Percentiles rank a stretch among this genome's conserved stretches.
Evolutionary conservation across 1,139 yeast species (phyloP).

Genomic region (Suhomyces terraborum): DNA sequence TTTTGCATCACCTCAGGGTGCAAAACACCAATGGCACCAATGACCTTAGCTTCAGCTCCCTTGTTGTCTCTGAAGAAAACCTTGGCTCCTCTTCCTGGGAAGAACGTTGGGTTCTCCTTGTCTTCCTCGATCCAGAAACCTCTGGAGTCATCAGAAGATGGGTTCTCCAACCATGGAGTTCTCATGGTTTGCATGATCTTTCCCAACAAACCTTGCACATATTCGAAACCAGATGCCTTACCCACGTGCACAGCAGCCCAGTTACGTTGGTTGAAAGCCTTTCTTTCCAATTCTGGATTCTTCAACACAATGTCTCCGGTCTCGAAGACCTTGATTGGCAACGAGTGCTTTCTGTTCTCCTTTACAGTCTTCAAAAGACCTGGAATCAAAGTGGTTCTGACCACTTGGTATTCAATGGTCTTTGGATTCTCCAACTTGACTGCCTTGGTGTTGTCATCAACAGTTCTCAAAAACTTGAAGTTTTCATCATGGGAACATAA

Average conservation of each 20-base stretch:
- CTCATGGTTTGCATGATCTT: constrained; percentile 96
- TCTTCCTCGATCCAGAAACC: constrained; percentile 88
- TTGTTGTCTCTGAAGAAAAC: constrained; percentile 69
- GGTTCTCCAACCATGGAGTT: constrained; percentile 75
- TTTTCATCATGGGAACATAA: constrained; percentile 96
- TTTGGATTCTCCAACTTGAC: constrained; percentile 95
- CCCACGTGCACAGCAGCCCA: constrained; percentile 96
- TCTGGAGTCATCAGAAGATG: constrained; percentile 53
- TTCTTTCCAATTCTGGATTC: constrained; percentile 77
- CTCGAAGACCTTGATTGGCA: constrained; percentile 95
- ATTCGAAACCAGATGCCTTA: constrained; percentile 92
- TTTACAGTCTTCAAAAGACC: constrained; percentile 94
- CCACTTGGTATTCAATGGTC: constrained; percentile 95
- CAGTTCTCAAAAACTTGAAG: constrained; percentile 75
- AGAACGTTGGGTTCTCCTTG: constrained; percentile 67
- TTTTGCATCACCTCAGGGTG: constrained; percentile 90
- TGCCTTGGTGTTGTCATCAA: constrained; percentile 75
- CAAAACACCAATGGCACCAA: constrained; percentile 90
- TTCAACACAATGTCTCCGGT: constrained; percentile 93
- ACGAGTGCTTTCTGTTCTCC: constrained; percentile 93
- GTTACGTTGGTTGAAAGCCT: constrained; percentile 88
- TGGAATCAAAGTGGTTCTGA: constrained; percentile 90
- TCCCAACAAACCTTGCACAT: constrained; percentile 91
- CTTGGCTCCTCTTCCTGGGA: constrained; percentile 97
- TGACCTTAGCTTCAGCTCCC: constrained; percentile 55